Conservation (phyloP, 2,329 filamentous ascomycete genomes). For the Diaporthe capsici region DNA sequence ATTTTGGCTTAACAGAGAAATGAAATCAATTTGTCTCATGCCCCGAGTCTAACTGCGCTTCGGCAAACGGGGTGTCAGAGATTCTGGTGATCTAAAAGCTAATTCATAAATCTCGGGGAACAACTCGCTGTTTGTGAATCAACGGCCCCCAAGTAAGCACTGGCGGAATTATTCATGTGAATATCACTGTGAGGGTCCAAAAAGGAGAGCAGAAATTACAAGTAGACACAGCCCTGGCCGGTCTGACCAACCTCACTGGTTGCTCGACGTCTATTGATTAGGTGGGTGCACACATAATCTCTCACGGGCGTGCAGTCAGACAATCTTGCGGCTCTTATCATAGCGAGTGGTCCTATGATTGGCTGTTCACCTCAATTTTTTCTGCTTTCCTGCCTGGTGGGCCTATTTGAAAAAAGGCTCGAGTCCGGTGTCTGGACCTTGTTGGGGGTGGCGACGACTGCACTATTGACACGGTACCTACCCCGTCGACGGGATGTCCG, state of each 20-base stretch:
- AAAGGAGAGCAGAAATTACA: background rate
- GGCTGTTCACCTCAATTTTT: background rate
- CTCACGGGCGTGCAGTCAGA: background rate
- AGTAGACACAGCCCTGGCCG: background rate
- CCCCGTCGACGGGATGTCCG: background rate
- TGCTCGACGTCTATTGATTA: too few species aligned
- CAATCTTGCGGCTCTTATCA: background rate
- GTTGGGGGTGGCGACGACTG: background rate
- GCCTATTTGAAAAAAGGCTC: too few species aligned
- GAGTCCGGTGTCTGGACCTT: background rate
- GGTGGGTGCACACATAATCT: background rate
- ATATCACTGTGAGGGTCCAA: background rate
- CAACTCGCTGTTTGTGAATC: background rate
- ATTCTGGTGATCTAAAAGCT: background rate
- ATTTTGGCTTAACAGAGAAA: background rate
- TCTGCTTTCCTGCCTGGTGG: background rate
- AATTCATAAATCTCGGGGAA: background rate
- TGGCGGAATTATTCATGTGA: background rate
- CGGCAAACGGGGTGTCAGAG: background rate
- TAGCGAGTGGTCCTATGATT: background rate
- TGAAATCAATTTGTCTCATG: accelerated
- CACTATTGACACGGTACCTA: background rate
- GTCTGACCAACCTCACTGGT: background rate
- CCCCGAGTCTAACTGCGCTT: background rate
- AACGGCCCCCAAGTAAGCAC: background rate